Conservation (phyloP, 176 grass and related monocot genomes). For the Aegilops sharonensis region DNA sequence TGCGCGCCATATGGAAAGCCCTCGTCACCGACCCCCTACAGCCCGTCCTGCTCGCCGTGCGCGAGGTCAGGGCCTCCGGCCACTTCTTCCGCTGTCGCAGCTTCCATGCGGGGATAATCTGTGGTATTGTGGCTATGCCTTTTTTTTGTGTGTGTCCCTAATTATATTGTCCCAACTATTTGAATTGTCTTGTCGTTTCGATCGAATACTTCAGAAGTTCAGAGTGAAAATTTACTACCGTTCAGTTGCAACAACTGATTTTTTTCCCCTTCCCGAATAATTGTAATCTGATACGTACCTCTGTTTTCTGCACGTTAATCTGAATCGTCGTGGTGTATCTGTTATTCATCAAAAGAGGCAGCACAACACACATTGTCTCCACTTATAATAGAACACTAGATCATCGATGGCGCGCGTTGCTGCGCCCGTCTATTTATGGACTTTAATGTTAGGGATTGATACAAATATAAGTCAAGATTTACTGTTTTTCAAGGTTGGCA, state of each 20-base stretch:
- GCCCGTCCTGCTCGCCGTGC: not conserved
- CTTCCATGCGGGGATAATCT: not conserved
- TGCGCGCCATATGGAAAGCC: slow-evolving; percentile 16
- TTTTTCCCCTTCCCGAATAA: not conserved
- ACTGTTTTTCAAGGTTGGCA: no score
- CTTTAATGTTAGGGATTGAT: no score
- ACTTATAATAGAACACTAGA: no score
- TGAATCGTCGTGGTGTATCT: no score
- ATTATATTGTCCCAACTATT: not conserved
- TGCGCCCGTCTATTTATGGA: no score
- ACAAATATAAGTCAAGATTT: no score
- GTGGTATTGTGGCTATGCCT: not conserved
- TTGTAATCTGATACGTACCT: not conserved
- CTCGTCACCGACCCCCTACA: slow-evolving; percentile 9
- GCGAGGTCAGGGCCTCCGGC: not conserved
- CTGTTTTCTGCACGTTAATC: not conserved
- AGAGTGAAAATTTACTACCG: no score
- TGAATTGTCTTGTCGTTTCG: not conserved
- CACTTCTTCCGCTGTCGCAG: not conserved
- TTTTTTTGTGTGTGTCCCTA: no score
- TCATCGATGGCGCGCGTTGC: no score
- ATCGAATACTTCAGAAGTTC: no score
- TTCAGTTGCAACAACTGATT: not conserved
- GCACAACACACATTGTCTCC: no score
- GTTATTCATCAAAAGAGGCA: no score